Percentiles rank a stretch among this genome's conserved stretches.
These are phyloP conservation scores for Leucogyrophana mollusca DNA, from an alignment of 768 basidiomycete genomes.

Conservation along the genomic window DNA sequence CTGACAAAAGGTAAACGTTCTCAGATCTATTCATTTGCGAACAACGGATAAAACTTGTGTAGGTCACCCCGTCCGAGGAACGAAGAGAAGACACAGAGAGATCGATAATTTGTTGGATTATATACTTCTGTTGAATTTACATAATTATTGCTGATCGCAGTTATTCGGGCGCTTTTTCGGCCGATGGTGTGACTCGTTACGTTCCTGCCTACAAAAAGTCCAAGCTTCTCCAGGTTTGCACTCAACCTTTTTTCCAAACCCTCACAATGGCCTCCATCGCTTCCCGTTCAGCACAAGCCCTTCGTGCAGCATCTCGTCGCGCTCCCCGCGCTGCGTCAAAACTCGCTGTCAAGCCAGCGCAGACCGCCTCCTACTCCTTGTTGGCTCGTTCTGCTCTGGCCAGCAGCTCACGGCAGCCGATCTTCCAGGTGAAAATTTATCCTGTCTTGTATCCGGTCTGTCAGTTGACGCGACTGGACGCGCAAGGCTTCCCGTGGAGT, in stretches of 20 bases:
- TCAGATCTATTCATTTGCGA: too few relatives aligned
- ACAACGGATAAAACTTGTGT: too few relatives aligned
- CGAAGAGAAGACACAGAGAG: too few relatives aligned
- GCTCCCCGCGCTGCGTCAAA: slow-evolving; percentile 50
- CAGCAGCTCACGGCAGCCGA: slow-evolving; percentile 25
- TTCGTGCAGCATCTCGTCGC: slow-evolving; percentile 67
- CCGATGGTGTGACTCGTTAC: slow-evolving; percentile 9
- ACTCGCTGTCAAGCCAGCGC: slow-evolving; percentile 39
- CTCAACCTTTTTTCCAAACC: slow-evolving; percentile 4
- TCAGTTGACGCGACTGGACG: slow-evolving; percentile 2
- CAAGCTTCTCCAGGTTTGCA: not conserved
- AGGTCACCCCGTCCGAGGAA: too few relatives aligned
- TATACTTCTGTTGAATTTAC: too few relatives aligned
- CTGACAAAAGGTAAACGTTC: too few relatives aligned
- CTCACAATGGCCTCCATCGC: slow-evolving; percentile 61
- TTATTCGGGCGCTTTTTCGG: slow-evolving; percentile 13
- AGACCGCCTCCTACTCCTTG: slow-evolving; percentile 68
- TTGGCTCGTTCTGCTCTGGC: slow-evolving; percentile 45
- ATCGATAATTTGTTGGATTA: too few relatives aligned
- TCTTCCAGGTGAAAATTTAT: slow-evolving; percentile 32
- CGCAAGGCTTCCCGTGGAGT: slow-evolving; percentile 68
- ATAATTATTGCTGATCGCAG: slow-evolving; percentile 3
- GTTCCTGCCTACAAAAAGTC: slow-evolving; percentile 4
- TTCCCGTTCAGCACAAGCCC: slow-evolving; percentile 61
- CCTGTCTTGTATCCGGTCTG: not conserved